phyloP scores from a whole-genome alignment of 805 yeast genomes.

The Naumovozyma baii region DNA sequence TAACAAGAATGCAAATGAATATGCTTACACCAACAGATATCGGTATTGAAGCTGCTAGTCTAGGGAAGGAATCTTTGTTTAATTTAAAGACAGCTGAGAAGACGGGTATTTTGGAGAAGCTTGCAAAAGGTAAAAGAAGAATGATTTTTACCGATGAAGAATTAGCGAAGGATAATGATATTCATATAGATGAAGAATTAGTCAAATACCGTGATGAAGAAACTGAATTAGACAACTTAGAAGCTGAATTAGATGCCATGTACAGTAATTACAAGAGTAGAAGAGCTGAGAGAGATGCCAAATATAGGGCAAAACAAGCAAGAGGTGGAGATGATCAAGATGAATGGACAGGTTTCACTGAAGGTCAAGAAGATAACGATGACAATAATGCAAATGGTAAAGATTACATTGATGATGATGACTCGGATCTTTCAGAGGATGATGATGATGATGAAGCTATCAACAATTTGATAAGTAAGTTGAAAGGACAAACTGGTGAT shows the following conservation, averaged over 20 bases:
- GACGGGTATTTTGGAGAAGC: constrained; percentile 67
- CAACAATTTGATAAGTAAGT: constrained; percentile 45
- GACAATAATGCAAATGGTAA: constrained; percentile 33
- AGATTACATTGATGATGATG: constrained; percentile 36
- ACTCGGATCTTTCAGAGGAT: constrained; percentile 40
- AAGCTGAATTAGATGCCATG: constrained; percentile 75
- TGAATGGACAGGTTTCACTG: constrained; percentile 67
- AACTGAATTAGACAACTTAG: constrained; percentile 57
- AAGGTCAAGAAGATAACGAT: constrained; percentile 33
- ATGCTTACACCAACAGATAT: constrained; percentile 89
- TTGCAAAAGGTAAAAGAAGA: constrained; percentile 68
- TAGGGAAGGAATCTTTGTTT: constrained; percentile 72
- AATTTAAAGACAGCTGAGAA: constrained; percentile 78
- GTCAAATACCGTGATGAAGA: constrained; percentile 29
- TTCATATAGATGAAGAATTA: constrained; percentile 40
- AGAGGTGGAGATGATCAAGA: constrained; percentile 72
- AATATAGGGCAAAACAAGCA: constrained; percentile 55
- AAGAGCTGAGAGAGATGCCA: constrained; percentile 60
- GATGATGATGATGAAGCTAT: constrained; percentile 68
- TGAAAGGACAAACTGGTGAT: constrained; percentile 38
- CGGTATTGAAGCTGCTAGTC: constrained; percentile 83
- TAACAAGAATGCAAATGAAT: constrained; percentile 87
- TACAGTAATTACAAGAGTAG: constrained; percentile 60
- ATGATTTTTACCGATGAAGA: constrained; percentile 51
- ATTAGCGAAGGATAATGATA: constrained; percentile 45